These are phyloP conservation scores for Apiospora malaysiana DNA, from an alignment of 2,329 filamentous ascomycete species.

Conservation along the genomic window DNA sequence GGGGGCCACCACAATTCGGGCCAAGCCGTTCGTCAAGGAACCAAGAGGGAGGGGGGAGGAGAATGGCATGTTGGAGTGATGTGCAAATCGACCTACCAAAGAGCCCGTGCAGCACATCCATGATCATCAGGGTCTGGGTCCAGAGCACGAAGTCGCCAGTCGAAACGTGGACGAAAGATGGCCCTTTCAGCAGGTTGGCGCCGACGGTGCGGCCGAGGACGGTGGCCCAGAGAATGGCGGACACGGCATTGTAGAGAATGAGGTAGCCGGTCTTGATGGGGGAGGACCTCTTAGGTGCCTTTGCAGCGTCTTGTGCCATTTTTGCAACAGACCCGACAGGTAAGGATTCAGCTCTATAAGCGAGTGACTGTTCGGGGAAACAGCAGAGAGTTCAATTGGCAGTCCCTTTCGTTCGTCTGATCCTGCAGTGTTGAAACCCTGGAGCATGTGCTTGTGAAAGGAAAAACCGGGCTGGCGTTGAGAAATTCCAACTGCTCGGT, in stretches of 20 bases:
- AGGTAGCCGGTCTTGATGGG: conserved; percentile 72
- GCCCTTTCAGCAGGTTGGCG: conserved; percentile 60
- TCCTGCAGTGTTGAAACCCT: background rate
- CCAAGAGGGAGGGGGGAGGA: background rate
- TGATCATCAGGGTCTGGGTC: conserved; percentile 82
- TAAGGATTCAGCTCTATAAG: background rate
- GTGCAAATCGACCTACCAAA: conserved; percentile 60
- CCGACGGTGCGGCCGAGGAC: conserved; percentile 72
- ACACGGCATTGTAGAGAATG: conserved; percentile 82
- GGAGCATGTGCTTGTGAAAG: background rate
- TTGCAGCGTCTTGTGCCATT: conserved; percentile 22
- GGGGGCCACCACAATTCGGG: background rate
- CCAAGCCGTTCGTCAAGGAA: background rate
- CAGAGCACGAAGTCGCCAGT: conserved; percentile 73
- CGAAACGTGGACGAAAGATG: conserved; percentile 63
- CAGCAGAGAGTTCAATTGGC: background rate
- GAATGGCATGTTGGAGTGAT: conserved; percentile 1
- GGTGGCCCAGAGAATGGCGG: conserved; percentile 76
- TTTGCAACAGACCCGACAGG: background rate
- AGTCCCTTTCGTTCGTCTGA: conserved; percentile 11
- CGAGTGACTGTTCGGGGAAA: background rate
- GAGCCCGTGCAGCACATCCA: conserved; percentile 85
- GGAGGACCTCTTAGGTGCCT: conserved; percentile 41
- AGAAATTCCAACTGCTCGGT: conserved; percentile 11
- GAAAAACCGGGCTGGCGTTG: conserved; percentile 8